Percentiles rank a stretch among this genome's conserved stretches.
phyloP scores from a whole-genome alignment of 345 rosid species.

The Arabidopsis suecica region DNA sequence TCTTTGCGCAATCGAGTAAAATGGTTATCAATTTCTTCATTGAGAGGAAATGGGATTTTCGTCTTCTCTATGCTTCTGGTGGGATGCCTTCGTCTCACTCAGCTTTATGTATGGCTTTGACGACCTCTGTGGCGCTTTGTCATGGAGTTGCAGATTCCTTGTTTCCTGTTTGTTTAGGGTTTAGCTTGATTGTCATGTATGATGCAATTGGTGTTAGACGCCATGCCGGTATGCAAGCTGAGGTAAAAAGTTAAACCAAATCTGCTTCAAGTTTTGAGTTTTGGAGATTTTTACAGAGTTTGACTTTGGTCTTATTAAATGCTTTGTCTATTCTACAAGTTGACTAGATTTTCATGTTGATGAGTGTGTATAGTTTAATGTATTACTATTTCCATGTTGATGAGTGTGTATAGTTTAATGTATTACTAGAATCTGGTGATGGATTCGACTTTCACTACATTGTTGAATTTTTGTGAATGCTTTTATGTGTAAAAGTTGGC shows the following conservation, averaged over 20 bases:
- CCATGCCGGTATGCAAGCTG: constrained; percentile 99
- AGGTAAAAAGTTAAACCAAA: constrained; percentile 51
- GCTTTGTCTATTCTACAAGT: not conserved
- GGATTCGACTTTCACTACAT: constrained; percentile 10
- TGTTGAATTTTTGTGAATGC: constrained; percentile 1
- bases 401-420: not conserved
- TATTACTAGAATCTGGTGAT: constrained; percentile 5
- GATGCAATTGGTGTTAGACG: constrained; percentile 95
- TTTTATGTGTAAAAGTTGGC: not conserved
- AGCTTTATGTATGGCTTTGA: constrained; percentile 83
- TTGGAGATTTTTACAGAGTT: not conserved
- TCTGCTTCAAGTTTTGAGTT: constrained; percentile 16
- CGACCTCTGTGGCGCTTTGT: constrained; percentile 90
- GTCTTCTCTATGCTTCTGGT: constrained; percentile 77
- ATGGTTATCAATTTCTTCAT: constrained; percentile 78
- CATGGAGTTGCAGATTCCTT: constrained; percentile 91
- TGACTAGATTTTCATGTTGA: not conserved
- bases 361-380: too few relatives aligned
- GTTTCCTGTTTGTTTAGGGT: constrained; percentile 94
- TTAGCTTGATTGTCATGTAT: constrained; percentile 92
- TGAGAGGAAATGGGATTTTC: constrained; percentile 89
- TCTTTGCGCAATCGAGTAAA: constrained; percentile 73
- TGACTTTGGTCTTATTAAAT: constrained; percentile 15
- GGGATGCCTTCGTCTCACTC: constrained; percentile 98
- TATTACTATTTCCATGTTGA: too few relatives aligned